Conservation (phyloP, 352 stramenopile genomes). For the Phytophthora fragariae region DNA sequence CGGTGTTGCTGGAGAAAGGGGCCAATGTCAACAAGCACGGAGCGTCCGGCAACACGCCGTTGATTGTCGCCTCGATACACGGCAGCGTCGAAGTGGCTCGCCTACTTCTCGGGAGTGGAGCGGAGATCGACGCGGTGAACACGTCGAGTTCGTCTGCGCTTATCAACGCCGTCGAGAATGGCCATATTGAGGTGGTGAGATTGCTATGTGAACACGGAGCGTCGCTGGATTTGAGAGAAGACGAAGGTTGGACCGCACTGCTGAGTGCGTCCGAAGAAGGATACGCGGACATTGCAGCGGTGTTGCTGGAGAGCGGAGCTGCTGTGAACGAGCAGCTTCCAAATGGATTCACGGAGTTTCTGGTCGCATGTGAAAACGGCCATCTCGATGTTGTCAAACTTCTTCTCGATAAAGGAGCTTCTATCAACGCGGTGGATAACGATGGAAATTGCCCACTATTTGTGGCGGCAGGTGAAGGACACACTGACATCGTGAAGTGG, state of each 20-base stretch:
- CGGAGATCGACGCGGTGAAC: not conserved
- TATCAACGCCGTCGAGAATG: not conserved
- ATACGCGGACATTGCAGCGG: not conserved
- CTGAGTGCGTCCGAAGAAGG: not conserved
- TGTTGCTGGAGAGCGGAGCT: not conserved
- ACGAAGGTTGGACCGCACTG: not conserved
- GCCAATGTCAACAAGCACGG: conserved; percentile 15
- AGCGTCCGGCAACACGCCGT: not conserved
- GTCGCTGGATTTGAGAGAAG: not conserved
- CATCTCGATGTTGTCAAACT: not conserved
- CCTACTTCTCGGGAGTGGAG: not conserved
- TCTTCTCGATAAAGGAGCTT: not conserved
- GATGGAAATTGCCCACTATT: not conserved
- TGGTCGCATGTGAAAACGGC: not conserved
- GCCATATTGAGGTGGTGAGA: not conserved
- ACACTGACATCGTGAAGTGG: conserved; percentile 1
- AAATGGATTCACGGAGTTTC: not conserved
- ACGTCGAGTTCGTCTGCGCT: not conserved
- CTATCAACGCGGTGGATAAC: not conserved
- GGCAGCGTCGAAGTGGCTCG: not conserved
- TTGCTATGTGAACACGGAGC: not conserved
- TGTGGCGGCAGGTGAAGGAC: not conserved
- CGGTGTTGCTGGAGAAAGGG: not conserved
- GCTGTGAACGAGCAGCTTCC: not conserved
- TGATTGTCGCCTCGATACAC: conserved; percentile 2